Evolutionary conservation across 2,329 filamentous ascomycete genomes (phyloP).

Genomic region (Byssoonygena ceratinophila): DNA sequence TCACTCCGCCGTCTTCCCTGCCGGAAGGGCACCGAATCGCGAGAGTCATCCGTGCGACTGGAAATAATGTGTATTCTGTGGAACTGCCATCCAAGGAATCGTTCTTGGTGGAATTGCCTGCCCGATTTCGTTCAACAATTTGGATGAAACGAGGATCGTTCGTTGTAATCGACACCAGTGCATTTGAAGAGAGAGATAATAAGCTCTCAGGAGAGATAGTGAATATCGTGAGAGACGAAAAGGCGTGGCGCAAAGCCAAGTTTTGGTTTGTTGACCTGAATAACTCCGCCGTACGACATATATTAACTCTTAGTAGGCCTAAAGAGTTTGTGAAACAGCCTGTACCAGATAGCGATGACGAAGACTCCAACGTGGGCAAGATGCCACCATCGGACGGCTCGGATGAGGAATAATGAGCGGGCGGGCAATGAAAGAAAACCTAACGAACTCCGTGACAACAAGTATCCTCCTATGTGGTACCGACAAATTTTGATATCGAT

Average conservation of each 20-base stretch:
- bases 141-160: conserved; percentile 87
- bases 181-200: conserved; percentile 56
- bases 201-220: conserved; percentile 81
- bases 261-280: conserved; percentile 58
- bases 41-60: conserved; percentile 68
- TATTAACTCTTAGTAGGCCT: conserved; percentile 47
- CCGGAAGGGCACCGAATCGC: conserved; percentile 53
- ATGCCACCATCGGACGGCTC: conserved; percentile 71
- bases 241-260: conserved; percentile 73
- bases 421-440: neutral
- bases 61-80: conserved; percentile 81
- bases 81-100: conserved; percentile 56
- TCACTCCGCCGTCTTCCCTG: conserved; percentile 48
- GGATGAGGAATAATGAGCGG: conserved; percentile 13
- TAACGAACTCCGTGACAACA: neutral
- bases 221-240: conserved; percentile 86
- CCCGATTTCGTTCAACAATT: conserved; percentile 80
- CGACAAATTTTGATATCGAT: neutral
- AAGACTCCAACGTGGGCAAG: conserved; percentile 70
- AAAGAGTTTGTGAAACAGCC: conserved; percentile 62
- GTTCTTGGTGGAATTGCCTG: conserved; percentile 68
- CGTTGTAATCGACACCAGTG: conserved; percentile 65
- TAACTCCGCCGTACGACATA: neutral
- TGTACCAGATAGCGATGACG: conserved; percentile 60
- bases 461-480: neutral